phyloP scores from a whole-genome alignment of 371 early-diverging fungal genomes.

The Lichtheimia ramosa region DNA sequence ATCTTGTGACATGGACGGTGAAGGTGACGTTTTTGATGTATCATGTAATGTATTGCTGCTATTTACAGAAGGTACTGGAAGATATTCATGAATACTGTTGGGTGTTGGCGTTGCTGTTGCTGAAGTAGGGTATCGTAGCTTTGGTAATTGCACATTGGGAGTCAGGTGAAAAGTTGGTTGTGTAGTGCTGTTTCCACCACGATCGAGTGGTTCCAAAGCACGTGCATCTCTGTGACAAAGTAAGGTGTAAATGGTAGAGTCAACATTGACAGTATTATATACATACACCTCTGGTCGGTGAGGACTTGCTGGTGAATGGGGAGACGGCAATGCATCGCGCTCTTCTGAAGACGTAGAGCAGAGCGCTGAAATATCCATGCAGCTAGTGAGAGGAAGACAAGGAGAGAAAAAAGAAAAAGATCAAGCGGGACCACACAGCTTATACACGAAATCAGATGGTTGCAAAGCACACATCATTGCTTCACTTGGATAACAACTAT shows the following conservation, averaged over 20 bases:
- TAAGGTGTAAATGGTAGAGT: too few relatives aligned
- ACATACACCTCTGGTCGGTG: neutral
- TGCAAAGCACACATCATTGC: too few relatives aligned
- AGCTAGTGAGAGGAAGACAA: neutral
- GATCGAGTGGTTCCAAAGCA: neutral
- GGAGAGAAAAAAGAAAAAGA: neutral
- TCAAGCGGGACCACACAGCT: neutral
- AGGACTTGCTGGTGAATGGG: neutral
- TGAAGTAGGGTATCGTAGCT: slow-evolving; percentile 5
- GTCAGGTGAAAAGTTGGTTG: neutral
- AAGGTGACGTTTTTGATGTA: neutral
- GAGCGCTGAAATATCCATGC: slow-evolving; percentile 10
- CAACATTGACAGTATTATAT: too few relatives aligned
- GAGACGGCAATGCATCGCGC: neutral
- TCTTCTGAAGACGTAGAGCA: slow-evolving; percentile 2
- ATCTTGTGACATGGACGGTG: neutral
- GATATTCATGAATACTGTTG: neutral
- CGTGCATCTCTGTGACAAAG: neutral
- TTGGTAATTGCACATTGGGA: slow-evolving; percentile 4
- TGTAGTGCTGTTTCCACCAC: neutral
- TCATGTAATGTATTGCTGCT: neutral
- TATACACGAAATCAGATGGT: too few relatives aligned
- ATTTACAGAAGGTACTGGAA: slow-evolving; percentile 1
- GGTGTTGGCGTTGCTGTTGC: neutral
- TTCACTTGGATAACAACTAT: too few relatives aligned